Percentiles rank a stretch among this genome's conserved stretches.
Conservation (phyloP, 306 rosid genomes). For the Malus fusca region DNA sequence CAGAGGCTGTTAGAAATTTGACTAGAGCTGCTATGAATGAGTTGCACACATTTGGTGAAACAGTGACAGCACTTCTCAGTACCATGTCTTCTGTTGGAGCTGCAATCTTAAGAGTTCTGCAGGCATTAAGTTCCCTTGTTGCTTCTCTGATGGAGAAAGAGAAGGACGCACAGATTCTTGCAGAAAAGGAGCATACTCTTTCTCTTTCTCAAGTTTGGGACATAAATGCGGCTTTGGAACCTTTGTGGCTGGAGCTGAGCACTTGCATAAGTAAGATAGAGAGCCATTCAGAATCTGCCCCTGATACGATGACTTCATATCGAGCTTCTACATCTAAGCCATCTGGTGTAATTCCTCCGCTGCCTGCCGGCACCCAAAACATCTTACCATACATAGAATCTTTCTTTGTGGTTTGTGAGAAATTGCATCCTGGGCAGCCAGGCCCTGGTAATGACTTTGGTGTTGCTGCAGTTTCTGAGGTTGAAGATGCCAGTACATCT, state of each 20-base stretch:
- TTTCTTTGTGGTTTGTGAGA: conserved; percentile 92
- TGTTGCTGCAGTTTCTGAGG: conserved; percentile 57
- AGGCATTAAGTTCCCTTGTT: conserved; percentile 86
- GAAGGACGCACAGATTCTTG: conserved; percentile 36
- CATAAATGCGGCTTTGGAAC: conserved; percentile 82
- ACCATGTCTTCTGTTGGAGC: conserved; percentile 86
- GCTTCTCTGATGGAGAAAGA: conserved; percentile 52
- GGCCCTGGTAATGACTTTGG: conserved; percentile 57
- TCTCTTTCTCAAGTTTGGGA: conserved; percentile 65
- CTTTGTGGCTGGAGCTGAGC: conserved; percentile 90
- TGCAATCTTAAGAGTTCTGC: conserved; percentile 90
- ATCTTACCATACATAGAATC: conserved; percentile 89
- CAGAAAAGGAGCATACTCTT: conserved; percentile 29
- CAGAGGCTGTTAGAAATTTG: conserved; percentile 71
- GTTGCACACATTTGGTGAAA: conserved; percentile 58
- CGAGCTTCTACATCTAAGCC: conserved; percentile 57
- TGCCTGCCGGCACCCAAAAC: conserved; percentile 92
- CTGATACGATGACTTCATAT: conserved; percentile 44
- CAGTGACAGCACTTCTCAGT: conserved; percentile 74
- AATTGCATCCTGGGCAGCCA: conserved; percentile 71
- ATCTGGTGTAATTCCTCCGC: conserved; percentile 60
- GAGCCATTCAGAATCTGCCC: conserved; percentile 65
- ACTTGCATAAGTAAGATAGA: conserved; percentile 88
- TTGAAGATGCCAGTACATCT: conserved; percentile 63
- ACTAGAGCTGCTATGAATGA: conserved; percentile 81